These are phyloP conservation scores for Scenedesmus sp. DNA, from an alignment of 163 green algal genomes.

Conservation along the genomic window DNA sequence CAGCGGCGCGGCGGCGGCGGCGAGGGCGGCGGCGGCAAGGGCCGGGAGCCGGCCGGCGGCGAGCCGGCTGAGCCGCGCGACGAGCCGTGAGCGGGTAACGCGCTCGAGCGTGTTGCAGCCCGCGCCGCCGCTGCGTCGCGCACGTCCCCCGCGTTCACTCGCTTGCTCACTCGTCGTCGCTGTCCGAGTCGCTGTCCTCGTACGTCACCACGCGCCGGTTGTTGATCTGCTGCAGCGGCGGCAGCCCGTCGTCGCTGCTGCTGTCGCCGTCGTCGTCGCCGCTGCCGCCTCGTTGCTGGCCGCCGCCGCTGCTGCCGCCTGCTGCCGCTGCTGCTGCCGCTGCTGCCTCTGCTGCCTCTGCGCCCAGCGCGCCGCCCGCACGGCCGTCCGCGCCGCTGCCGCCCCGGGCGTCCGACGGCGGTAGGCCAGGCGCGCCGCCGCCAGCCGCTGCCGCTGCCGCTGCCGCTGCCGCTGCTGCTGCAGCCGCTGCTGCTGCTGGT, in stretches of 20 bases:
- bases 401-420: neutral
- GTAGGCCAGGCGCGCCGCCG: no score
- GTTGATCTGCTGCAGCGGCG: constrained; percentile 43
- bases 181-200: constrained; percentile 13
- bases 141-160: no score
- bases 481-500: neutral
- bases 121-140: no score
- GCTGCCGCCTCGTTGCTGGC: neutral
- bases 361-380: neutral
- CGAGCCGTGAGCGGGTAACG: no score
- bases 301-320: neutral
- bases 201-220: constrained; percentile 41
- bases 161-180: neutral
- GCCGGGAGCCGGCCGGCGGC: no score
- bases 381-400: neutral
- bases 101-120: no score
- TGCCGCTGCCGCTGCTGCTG: constrained; percentile 1
- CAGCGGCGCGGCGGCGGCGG: no score
- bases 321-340: neutral
- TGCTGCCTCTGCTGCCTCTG: constrained; percentile 4
- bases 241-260: constrained; percentile 29
- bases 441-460: no score
- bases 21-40: no score
- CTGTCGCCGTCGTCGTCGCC: neutral
- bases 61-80: no score